A percentile compares a stretch with the other conserved stretches of the same genome.
Evolutionary conservation across 2,329 filamentous ascomycete species (phyloP).

Genomic region (Sclerotinia nivalis): DNA sequence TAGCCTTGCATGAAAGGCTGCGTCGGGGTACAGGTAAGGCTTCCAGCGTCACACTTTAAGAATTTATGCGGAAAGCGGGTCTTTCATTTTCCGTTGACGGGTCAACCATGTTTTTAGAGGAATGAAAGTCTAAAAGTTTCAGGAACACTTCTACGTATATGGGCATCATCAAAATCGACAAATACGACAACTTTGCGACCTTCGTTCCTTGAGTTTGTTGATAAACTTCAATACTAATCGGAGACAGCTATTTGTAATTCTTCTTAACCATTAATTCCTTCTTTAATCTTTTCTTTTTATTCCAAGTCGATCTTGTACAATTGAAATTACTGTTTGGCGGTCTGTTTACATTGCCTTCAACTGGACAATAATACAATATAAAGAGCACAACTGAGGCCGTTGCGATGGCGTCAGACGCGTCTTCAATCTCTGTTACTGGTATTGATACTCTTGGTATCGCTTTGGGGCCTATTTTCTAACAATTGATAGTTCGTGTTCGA

Average conservation of each 20-base stretch:
- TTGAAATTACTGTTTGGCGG: conserved; percentile 9
- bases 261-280: neutral
- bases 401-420: conserved; percentile 34
- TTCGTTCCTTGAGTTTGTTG: conserved; percentile 3
- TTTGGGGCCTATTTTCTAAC: conserved; percentile 27
- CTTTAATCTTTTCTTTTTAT: neutral
- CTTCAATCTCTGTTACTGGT: conserved; percentile 44
- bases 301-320: neutral
- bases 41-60: conserved; percentile 2
- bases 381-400: conserved; percentile 8
- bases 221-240: neutral
- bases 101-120: conserved; percentile 16
- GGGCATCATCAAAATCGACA: neutral
- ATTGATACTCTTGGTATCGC: conserved; percentile 19
- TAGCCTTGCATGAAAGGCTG: conserved; percentile 6
- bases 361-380: neutral
- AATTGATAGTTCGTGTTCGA: conserved; percentile 61
- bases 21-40: neutral
- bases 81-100: neutral
- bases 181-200: conserved; percentile 1
- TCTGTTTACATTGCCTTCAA: conserved; percentile 11
- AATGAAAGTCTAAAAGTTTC: conserved; percentile 1
- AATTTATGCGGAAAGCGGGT: neutral
- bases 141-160: neutral
- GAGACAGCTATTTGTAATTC: neutral